Base-by-base conservation (phyloP, 2,329 filamentous ascomycete species). In the Gyromitra esculenta region DNA sequence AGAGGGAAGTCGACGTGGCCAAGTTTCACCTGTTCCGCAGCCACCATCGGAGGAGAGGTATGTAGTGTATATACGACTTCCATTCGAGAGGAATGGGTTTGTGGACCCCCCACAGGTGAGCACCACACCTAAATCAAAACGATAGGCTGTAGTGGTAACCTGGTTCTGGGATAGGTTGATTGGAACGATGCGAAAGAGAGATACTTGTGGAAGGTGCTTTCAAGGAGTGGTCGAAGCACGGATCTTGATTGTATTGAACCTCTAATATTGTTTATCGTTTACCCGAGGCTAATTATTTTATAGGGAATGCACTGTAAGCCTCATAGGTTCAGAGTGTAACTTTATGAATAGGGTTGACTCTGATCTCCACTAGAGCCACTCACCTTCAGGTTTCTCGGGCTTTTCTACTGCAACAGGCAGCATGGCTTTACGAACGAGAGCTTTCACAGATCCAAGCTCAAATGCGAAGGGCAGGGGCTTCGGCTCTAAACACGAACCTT, bases 341-440 rank as follows among this genome's bases (percentile, higher is more conserved):
- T 43, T 48, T 13, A 52, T 50, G 3, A 11, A 54, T 43, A 31
- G 21, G 21, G 45, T 60, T 70, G 25, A 70, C 52, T 52, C 18
- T 81, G 80, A 71, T 76, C 80, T 82, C 75, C 57, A 75, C 7
- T 80, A 91, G 91, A 82, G 93, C 92, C 60, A 86, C 88, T 67
- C 87, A 89, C 59, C 97, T 97, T 84, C 88, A 94, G 78, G 95
- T 97, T 21, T 91, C 92, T 35, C 89, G 96, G 74, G 88, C 93
- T 52, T 98, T 98, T 82, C 87, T 99, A 41, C 88, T 97, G 15
- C 93, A 97, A 82, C 94, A 99, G 84, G 94, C 94, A 78, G 94
- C 93, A 83, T 97, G 94, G 88, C 88, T 98, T 5, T 97, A 96
- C 82, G 94, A 98, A 82, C 88, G 92, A 66, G 93, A 98, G 84